These are phyloP conservation scores for Fomitopsis schrenkii DNA, from an alignment of 1,284 basidiomycete species.

Conservation along the genomic window DNA sequence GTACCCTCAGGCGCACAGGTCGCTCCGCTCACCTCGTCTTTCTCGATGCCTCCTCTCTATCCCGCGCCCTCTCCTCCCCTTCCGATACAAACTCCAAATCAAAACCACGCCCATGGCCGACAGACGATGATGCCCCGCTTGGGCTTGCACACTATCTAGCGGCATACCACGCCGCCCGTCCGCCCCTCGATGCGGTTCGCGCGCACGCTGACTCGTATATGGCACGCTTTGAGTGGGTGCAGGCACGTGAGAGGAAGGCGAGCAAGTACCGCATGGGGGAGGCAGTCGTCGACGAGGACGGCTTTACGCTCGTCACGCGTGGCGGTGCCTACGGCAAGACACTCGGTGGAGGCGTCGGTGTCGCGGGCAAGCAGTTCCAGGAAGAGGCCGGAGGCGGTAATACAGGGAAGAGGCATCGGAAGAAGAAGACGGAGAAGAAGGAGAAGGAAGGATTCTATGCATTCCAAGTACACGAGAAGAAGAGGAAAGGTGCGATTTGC, in stretches of 20 bases:
- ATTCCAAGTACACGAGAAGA: slow-evolving; percentile 86
- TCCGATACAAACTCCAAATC: slow-evolving; percentile 5
- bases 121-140: slow-evolving; percentile 46
- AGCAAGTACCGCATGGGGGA: slow-evolving; percentile 73
- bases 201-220: slow-evolving; percentile 76
- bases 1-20: slow-evolving; percentile 61
- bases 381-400: slow-evolving; percentile 8
- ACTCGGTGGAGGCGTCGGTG: slow-evolving; percentile 73
- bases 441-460: slow-evolving; percentile 81
- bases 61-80: slow-evolving; percentile 52
- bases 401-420: slow-evolving; percentile 17
- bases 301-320: slow-evolving; percentile 86
- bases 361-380: slow-evolving; percentile 70
- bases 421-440: slow-evolving; percentile 61
- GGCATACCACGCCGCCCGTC: slow-evolving; percentile 61
- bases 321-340: slow-evolving; percentile 87
- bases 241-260: slow-evolving; percentile 58
- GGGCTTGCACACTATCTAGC: slow-evolving; percentile 71
- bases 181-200: slow-evolving; percentile 66
- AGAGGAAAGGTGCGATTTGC: slow-evolving; percentile 63
- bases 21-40: slow-evolving; percentile 74
- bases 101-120: slow-evolving; percentile 55
- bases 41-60: slow-evolving; percentile 69
- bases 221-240: slow-evolving; percentile 71
- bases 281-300: slow-evolving; percentile 87